Conservation (phyloP, 2,329 filamentous ascomycete genomes). For the Xylaria sp. region DNA sequence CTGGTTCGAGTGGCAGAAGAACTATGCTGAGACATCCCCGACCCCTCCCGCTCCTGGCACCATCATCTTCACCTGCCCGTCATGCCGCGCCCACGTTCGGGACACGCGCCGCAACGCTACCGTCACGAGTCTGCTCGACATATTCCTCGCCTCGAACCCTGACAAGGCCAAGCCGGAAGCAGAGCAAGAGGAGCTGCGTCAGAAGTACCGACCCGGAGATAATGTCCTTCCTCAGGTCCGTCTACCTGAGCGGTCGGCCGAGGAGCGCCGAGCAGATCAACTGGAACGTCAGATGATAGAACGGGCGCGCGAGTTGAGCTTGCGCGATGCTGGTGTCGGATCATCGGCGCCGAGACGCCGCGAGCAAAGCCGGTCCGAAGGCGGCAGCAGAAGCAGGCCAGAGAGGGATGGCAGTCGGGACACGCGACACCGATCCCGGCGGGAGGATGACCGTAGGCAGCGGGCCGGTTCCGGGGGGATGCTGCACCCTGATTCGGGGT, state of each 20-base stretch:
- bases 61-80: constrained; percentile 81
- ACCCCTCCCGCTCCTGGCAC: constrained; percentile 55
- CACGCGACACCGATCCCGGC: constrained; percentile 34
- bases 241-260: constrained; percentile 55
- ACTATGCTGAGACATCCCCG: constrained; percentile 58
- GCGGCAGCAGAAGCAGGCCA: constrained; percentile 41
- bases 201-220: constrained; percentile 81
- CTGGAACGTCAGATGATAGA: constrained; percentile 74
- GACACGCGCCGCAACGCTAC: constrained; percentile 90
- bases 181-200: constrained; percentile 78
- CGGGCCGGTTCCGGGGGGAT: constrained; percentile 45
- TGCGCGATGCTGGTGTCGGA: constrained; percentile 68
- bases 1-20: constrained; percentile 87
- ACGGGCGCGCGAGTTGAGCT: constrained; percentile 74
- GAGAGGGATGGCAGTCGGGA: constrained; percentile 40
- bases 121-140: constrained; percentile 86
- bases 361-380: constrained; percentile 41
- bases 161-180: constrained; percentile 69
- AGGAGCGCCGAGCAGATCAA: constrained; percentile 62
- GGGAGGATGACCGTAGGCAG: constrained; percentile 41
- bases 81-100: constrained; percentile 85
- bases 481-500: constrained; percentile 45
- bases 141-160: constrained; percentile 82
- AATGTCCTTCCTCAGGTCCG: constrained; percentile 72
- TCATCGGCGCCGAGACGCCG: constrained; percentile 39